Conservation (phyloP, 73 alveolate species). For the Paramecium bursaria region DNA sequence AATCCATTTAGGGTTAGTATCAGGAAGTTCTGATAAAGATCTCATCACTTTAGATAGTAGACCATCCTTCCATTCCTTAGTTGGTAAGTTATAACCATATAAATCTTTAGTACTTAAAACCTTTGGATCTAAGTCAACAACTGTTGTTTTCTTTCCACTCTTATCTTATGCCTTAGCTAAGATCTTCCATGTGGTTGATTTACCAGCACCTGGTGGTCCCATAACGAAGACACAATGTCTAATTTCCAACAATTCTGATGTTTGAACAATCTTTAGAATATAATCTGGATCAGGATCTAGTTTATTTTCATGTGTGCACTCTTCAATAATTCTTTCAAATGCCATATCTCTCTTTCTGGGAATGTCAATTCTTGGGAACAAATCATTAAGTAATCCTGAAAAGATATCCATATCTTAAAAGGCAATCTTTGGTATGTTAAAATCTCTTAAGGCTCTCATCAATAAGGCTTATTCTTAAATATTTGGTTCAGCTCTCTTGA, state of each 20-base stretch:
- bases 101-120: conserved; percentile 98
- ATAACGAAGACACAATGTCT: conserved; percentile 99
- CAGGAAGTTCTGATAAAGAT: conserved; percentile 94
- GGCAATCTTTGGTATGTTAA: conserved; percentile 99
- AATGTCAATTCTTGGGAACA: conserved; percentile 98
- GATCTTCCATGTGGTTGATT: conserved; percentile 98
- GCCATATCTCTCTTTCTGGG: conserved; percentile 96
- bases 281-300: conserved; percentile 96
- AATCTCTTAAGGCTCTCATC: conserved; percentile 99
- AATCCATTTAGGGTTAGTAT: conserved; percentile 99
- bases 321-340: conserved; percentile 92
- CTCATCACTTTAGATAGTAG: conserved; percentile 98
- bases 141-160: conserved; percentile 96
- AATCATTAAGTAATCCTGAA: conserved; percentile 98
- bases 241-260: conserved; percentile 94
- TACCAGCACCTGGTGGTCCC: conserved; percentile 99
- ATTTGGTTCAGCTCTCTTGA: conserved; percentile 99
- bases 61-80: conserved; percentile 99
- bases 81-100: conserved; percentile 98
- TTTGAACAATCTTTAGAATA: conserved; percentile 94
- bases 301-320: conserved; percentile 89
- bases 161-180: conserved; percentile 98
- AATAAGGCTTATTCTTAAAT: conserved; percentile 98
- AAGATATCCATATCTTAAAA: conserved; percentile 99
- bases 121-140: conserved; percentile 98